Conservation (phyloP, 169 alveolate genomes). For the Eimeria tenella region DNA sequence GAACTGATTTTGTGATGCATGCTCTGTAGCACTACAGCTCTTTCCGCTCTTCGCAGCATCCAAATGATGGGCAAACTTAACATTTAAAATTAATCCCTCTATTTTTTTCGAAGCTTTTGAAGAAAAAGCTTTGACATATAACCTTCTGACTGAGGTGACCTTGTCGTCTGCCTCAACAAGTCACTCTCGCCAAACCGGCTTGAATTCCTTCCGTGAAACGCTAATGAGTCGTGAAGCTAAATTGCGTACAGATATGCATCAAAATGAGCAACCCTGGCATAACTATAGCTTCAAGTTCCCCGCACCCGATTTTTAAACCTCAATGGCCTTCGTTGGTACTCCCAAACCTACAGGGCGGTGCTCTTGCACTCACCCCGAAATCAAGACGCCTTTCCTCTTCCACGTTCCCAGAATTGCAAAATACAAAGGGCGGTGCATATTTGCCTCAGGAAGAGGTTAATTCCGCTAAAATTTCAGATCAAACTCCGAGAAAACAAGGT, state of each 20-base stretch:
- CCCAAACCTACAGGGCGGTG: not conserved
- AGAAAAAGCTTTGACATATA: not conserved
- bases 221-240: not conserved
- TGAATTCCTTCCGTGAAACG: not conserved
- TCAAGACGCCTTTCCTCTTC: not conserved
- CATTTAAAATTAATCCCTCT: too few relatives aligned
- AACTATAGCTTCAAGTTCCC: not conserved
- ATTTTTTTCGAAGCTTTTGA: too few relatives aligned
- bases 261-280: not conserved
- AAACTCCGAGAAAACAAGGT: not conserved
- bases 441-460: not conserved
- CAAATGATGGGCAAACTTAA: too few relatives aligned
- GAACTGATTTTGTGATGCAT: too few relatives aligned
- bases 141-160: not conserved
- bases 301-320: not conserved
- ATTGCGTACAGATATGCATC: not conserved
- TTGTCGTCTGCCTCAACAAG: not conserved
- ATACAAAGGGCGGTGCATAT: too few relatives aligned
- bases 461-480: not conserved
- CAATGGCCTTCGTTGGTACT: constrained; percentile 4
- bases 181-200: not conserved
- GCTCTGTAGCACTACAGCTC: too few relatives aligned
- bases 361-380: not conserved
- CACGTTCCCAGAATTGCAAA: not conserved
- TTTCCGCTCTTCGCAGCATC: too few relatives aligned